Conservation (phyloP, 2,329 filamentous ascomycete genomes). For the Botrytis tulipae region DNA sequence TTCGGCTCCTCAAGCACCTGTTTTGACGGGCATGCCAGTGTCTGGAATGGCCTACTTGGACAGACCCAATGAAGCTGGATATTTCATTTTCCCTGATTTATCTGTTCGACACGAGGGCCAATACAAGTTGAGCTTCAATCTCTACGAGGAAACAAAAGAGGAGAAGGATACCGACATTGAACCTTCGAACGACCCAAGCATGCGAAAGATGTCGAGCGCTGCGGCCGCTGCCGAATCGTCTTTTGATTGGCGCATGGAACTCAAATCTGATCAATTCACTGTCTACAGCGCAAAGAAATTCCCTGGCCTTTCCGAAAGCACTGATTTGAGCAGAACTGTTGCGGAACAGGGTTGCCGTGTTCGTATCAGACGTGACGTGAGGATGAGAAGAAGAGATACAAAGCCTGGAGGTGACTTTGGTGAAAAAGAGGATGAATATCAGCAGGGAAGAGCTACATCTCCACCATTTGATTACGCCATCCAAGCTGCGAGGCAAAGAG, state of each 20-base stretch:
- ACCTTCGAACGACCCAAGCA: conserved; percentile 39
- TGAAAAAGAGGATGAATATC: conserved; percentile 60
- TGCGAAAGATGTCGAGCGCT: conserved; percentile 39
- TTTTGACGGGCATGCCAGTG: conserved; percentile 90
- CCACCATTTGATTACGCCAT: not conserved
- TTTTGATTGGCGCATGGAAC: conserved; percentile 84
- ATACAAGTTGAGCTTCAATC: conserved; percentile 85
- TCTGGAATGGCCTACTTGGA: conserved; percentile 96
- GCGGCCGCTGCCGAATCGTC: conserved; percentile 45
- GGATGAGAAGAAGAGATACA: conserved; percentile 80
- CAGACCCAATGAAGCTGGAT: conserved; percentile 74
- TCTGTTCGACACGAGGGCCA: conserved; percentile 94
- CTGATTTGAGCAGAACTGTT: conserved; percentile 80
- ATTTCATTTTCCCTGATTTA: conserved; percentile 96
- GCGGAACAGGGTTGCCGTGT: conserved; percentile 97
- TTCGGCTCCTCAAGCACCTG: conserved; percentile 69
- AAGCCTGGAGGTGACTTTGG: conserved; percentile 55
- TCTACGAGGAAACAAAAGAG: conserved; percentile 93
- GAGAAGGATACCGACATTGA: conserved; percentile 69
- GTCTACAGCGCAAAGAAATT: conserved; percentile 99
- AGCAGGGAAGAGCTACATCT: conserved; percentile 38
- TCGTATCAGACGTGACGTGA: conserved; percentile 88
- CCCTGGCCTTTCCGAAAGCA: conserved; percentile 88
- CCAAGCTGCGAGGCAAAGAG: conserved; percentile 26
- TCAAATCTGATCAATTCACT: conserved; percentile 81